A percentile compares a stretch with the other conserved stretches of the same genome.
phyloP scores from a whole-genome alignment of 2,329 filamentous ascomycete genomes.

The Blumeria hordei region DNA sequence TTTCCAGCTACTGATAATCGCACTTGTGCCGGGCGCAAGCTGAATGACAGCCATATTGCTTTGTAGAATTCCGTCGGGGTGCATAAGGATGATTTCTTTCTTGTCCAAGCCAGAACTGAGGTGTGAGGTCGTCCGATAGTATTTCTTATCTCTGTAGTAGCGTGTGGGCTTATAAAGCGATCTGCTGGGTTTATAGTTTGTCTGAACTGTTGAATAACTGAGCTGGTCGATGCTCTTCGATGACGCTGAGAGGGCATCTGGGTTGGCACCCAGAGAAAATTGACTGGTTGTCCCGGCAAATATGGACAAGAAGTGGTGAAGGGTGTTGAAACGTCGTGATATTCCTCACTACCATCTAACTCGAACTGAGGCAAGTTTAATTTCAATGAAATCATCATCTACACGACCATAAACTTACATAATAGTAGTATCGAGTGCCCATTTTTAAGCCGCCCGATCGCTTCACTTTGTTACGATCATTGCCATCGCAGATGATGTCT shows the following conservation, averaged over 20 bases:
- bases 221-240: constrained; percentile 41
- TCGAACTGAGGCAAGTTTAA: constrained; percentile 39
- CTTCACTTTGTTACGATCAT: constrained; percentile 24
- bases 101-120: constrained; percentile 12
- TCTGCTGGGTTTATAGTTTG: constrained; percentile 59
- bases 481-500: constrained; percentile 62
- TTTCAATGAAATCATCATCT: constrained; percentile 12
- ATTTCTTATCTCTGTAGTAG: constrained; percentile 14
- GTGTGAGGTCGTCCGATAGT: constrained; percentile 25
- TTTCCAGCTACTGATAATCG: too few species aligned
- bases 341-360: constrained; percentile 54
- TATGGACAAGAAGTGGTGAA: constrained; percentile 63
- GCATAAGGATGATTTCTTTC: constrained; percentile 13
- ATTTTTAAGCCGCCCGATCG: constrained; percentile 68
- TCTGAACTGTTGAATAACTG: constrained; percentile 30
- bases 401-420: constrained; percentile 31
- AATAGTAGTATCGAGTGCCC: constrained; percentile 90
- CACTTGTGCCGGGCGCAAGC: neutral
- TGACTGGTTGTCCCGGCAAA: constrained; percentile 69
- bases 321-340: constrained; percentile 45
- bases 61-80: constrained; percentile 15
- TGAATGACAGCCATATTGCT: neutral
- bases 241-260: constrained; percentile 32
- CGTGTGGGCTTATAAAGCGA: constrained; percentile 43
- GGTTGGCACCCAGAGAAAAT: constrained; percentile 57